Conservation (phyloP, 495 filamentous ascomycete species). For the Penicillium cinerascens region DNA sequence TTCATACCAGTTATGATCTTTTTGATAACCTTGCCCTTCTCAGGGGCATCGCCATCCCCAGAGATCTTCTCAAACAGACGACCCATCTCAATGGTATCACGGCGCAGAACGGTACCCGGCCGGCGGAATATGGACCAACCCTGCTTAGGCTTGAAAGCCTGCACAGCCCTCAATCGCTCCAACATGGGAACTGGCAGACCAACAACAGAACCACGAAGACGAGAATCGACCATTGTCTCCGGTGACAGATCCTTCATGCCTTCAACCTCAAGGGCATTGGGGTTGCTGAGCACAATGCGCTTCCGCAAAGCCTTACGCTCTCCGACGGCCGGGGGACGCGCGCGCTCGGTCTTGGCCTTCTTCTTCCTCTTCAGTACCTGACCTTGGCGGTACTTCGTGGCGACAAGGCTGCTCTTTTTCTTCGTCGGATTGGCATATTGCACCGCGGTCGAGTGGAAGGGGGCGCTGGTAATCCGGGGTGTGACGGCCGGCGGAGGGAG, state of each 20-base stretch:
- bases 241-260: conserved; percentile 58
- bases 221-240: conserved; percentile 50
- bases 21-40: conserved; percentile 57
- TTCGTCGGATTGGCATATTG: conserved; percentile 39
- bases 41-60: conserved; percentile 33
- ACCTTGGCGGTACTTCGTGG: conserved; percentile 32
- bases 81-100: conserved; percentile 68
- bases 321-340: conserved; percentile 59
- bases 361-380: conserved; percentile 51
- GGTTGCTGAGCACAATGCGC: conserved; percentile 85
- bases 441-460: conserved; percentile 44
- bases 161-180: conserved; percentile 72
- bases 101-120: conserved; percentile 70
- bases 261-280: conserved; percentile 76
- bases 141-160: conserved; percentile 90
- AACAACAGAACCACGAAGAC: conserved; percentile 60
- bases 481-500: conserved; percentile 34
- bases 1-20: conserved; percentile 69
- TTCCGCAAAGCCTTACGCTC: conserved; percentile 86
- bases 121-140: conserved; percentile 81
- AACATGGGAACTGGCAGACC: conserved; percentile 66
- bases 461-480: conserved; percentile 32
- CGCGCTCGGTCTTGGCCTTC: conserved; percentile 26
- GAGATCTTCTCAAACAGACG: conserved; percentile 54
- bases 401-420: conserved; percentile 32